Conservation (phyloP, 805 yeast genomes). For the Ogataea zsoltii region DNA sequence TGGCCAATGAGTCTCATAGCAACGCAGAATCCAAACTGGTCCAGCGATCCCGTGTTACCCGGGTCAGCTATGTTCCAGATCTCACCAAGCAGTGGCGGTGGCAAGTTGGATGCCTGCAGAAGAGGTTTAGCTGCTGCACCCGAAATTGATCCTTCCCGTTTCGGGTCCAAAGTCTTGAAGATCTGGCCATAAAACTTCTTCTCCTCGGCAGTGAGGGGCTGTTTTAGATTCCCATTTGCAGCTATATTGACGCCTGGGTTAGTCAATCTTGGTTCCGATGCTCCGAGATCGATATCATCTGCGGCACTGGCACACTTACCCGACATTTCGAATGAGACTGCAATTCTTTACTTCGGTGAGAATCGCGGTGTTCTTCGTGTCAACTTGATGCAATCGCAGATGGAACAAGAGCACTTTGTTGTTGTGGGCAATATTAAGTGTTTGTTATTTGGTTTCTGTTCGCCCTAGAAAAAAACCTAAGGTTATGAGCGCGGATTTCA, state of each 20-base stretch:
- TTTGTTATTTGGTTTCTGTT: constrained; percentile 2
- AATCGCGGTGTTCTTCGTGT: background rate
- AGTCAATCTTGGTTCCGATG: background rate
- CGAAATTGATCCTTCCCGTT: constrained; percentile 75
- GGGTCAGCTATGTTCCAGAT: constrained; percentile 95
- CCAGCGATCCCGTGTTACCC: constrained; percentile 82
- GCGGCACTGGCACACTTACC: constrained; percentile 8
- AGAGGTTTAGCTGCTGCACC: constrained; percentile 85
- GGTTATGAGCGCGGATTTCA: constrained; percentile 3
- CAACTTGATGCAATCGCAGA: background rate
- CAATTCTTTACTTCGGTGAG: background rate
- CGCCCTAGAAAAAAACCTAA: background rate
- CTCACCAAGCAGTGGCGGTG: constrained; percentile 77
- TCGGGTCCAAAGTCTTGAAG: constrained; percentile 78
- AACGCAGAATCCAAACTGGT: constrained; percentile 74
- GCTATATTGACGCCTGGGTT: constrained; percentile 1
- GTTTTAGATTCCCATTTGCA: constrained; percentile 23
- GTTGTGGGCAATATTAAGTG: background rate
- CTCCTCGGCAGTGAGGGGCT: constrained; percentile 70
- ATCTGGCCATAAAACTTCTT: constrained; percentile 69
- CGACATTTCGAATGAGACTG: constrained; percentile 9
- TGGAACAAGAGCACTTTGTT: too few species aligned
- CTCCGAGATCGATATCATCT: background rate
- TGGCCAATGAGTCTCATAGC: constrained; percentile 91
- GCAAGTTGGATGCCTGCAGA: constrained; percentile 81